These are phyloP conservation scores for Fraxinus greggii DNA, from an alignment of 305 asterid species.

Conservation along the genomic window DNA sequence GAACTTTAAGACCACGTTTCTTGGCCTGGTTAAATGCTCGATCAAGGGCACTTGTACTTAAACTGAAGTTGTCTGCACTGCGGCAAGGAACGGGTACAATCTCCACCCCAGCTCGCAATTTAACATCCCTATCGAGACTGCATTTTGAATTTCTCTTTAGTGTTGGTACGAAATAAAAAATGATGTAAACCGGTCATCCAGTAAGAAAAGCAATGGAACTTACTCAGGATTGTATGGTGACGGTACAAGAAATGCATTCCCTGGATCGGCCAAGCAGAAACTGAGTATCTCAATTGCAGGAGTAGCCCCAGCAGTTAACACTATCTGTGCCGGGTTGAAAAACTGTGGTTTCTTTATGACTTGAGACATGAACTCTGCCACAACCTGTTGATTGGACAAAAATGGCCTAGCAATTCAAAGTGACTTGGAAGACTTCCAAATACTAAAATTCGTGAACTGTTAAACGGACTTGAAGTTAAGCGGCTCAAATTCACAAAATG, in stretches of 20 bases:
- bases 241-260: constrained; percentile 71
- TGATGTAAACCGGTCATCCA: not conserved
- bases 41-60: constrained; percentile 45
- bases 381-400: constrained; percentile 37
- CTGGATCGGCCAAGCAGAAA: constrained; percentile 59
- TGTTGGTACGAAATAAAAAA: not conserved
- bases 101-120: constrained; percentile 58
- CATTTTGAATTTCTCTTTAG: constrained; percentile 9
- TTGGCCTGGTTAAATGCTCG: constrained; percentile 55
- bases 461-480: not conserved
- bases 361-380: constrained; percentile 58
- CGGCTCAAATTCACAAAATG: not conserved
- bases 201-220: constrained; percentile 27
- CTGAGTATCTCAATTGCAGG: constrained; percentile 60
- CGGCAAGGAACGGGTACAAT: constrained; percentile 62
- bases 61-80: constrained; percentile 54
- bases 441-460: not conserved
- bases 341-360: constrained; percentile 38
- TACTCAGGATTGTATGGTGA: constrained; percentile 63
- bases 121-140: constrained; percentile 58
- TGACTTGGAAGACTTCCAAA: not conserved
- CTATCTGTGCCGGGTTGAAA: constrained; percentile 46
- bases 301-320: constrained; percentile 49
- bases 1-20: constrained; percentile 53
- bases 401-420: constrained; percentile 20